A percentile compares a stretch with the other conserved stretches of the same genome.
Conservation (phyloP, 345 rosid genomes). For the Arabis alpina region DNA sequence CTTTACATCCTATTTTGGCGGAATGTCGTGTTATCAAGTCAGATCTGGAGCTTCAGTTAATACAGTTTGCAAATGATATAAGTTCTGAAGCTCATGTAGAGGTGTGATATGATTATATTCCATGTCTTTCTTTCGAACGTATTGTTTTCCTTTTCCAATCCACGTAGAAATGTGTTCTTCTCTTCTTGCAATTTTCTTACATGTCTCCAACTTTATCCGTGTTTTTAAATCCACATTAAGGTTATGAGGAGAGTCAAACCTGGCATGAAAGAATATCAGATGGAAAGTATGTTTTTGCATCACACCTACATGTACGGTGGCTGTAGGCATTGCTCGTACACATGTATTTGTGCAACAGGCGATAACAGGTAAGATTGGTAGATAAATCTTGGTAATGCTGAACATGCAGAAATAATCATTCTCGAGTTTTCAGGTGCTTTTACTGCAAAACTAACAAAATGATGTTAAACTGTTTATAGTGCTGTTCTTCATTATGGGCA, state of each 20-base stretch:
- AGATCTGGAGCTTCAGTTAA: constrained; percentile 73
- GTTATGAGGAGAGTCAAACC: constrained; percentile 74
- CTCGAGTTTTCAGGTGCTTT: background rate
- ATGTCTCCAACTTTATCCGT: constrained; percentile 1
- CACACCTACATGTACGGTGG: constrained; percentile 94
- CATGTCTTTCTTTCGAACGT: background rate
- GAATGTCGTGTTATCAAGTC: constrained; percentile 94
- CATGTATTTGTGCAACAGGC: constrained; percentile 96
- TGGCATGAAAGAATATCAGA: constrained; percentile 88
- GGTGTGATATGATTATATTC: constrained; percentile 48
- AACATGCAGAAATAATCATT: background rate
- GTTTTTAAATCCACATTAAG: constrained; percentile 41
- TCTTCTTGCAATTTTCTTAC: constrained; percentile 6
- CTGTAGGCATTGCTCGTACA: constrained; percentile 94
- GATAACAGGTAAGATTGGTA: constrained; percentile 67
- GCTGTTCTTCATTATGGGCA: constrained; percentile 98
- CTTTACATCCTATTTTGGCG: constrained; percentile 85
- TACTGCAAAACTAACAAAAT: background rate
- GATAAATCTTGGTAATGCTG: constrained; percentile 3
- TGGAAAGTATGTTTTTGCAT: constrained; percentile 94
- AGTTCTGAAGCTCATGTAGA: constrained; percentile 97
- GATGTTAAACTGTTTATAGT: constrained; percentile 47
- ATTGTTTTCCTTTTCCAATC: background rate
- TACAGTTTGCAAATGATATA: constrained; percentile 94
- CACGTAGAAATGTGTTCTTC: background rate